phyloP scores from a whole-genome alignment of 2,329 filamentous ascomycete species.

The Leptographium procerum region DNA sequence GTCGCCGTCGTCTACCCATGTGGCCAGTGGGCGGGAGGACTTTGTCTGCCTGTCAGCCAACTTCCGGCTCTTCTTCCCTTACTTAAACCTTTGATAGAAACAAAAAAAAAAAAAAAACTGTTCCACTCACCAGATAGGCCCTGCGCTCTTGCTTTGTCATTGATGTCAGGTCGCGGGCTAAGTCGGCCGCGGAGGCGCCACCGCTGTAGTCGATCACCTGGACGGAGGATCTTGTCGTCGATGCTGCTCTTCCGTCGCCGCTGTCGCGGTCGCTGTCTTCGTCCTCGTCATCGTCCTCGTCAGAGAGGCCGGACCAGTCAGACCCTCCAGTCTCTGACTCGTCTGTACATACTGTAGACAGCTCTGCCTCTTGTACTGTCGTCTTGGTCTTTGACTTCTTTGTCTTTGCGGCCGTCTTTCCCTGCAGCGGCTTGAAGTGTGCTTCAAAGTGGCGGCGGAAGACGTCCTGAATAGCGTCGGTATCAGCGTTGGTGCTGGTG shows the following conservation, averaged over 20 bases:
- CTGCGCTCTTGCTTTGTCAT: slow-evolving; percentile 62
- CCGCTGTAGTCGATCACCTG: slow-evolving; percentile 53
- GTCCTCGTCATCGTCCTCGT: slow-evolving; percentile 26
- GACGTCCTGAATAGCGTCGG: slow-evolving; percentile 55
- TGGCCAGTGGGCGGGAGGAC: slow-evolving; percentile 37
- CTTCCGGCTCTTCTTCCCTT: too few species aligned
- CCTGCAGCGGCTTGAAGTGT: slow-evolving; percentile 64
- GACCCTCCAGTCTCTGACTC: slow-evolving; percentile 24
- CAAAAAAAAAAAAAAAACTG: neutral
- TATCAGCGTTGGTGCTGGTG: slow-evolving; percentile 10
- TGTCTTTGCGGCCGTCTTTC: neutral
- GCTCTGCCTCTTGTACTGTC: slow-evolving; percentile 14
- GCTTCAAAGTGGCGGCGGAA: slow-evolving; percentile 82
- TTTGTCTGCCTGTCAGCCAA: slow-evolving; percentile 16
- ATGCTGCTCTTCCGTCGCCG: neutral
- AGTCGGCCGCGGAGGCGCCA: slow-evolving; percentile 19
- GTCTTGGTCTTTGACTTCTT: neutral
- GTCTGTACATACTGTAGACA: neutral
- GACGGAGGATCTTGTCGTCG: slow-evolving; percentile 26
- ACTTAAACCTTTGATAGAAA: too few species aligned
- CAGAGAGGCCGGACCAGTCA: slow-evolving; percentile 55
- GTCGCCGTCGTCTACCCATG: neutral
- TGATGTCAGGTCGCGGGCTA: slow-evolving; percentile 3
- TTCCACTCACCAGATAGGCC: slow-evolving; percentile 55
- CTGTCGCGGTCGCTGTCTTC: slow-evolving; percentile 24